A percentile compares a stretch with the other conserved stretches of the same genome.
phyloP scores from a whole-genome alignment of 2,329 filamentous ascomycete species.

The Diaporthe ampelina region DNA sequence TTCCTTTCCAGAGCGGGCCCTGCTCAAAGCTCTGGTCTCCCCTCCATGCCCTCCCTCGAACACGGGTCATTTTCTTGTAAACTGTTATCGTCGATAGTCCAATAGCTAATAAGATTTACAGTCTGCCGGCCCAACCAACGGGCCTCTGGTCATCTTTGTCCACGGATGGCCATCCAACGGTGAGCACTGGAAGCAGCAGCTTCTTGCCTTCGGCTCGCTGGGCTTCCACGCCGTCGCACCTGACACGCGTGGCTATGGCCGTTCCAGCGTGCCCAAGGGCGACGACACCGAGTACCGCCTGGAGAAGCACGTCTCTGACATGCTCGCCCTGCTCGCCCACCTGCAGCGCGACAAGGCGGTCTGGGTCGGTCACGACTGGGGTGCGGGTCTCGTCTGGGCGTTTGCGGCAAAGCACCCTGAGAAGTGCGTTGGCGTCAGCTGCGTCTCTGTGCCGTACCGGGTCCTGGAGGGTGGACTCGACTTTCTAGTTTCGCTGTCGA shows the following conservation, averaged over 20 bases:
- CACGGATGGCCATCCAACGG: constrained; percentile 55
- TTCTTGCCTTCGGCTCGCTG: constrained; percentile 47
- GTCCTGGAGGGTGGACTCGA: constrained; percentile 57
- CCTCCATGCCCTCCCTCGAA: background rate
- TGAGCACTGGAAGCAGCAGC: constrained; percentile 50
- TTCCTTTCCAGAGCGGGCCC: too few relatives aligned
- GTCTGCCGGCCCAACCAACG: constrained; percentile 48
- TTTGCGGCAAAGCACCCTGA: constrained; percentile 49
- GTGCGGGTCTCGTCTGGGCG: constrained; percentile 46
- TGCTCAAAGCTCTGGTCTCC: background rate
- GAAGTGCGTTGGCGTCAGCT: constrained; percentile 45
- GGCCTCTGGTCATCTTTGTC: constrained; percentile 51
- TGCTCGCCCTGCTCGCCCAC: constrained; percentile 51
- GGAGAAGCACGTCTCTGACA: constrained; percentile 50
- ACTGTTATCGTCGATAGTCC: too few relatives aligned
- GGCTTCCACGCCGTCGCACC: constrained; percentile 52
- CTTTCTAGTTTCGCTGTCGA: constrained; percentile 50
- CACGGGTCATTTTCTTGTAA: background rate
- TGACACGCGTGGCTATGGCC: constrained; percentile 55
- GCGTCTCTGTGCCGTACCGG: constrained; percentile 56
- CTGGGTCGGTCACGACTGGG: constrained; percentile 65
- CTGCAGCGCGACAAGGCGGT: constrained; percentile 54
- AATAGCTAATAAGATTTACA: background rate
- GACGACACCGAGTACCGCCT: constrained; percentile 49
- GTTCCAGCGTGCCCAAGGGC: constrained; percentile 49